Evolutionary conservation across 176 grass and related monocot species (phyloP).

Genomic region (Oryza punctata): DNA sequence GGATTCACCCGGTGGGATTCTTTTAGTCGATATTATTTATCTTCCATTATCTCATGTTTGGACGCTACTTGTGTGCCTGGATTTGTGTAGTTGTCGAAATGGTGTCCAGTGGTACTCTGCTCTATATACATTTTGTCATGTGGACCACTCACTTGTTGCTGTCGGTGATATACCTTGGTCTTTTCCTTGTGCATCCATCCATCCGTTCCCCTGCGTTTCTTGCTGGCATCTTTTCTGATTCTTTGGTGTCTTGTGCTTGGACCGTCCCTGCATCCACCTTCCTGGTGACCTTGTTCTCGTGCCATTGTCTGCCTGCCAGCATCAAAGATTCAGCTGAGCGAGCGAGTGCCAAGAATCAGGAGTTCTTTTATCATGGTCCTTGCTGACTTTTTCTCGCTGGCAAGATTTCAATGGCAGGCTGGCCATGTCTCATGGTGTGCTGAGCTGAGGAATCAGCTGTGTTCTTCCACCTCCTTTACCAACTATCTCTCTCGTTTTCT

Average conservation of each 20-base stretch:
- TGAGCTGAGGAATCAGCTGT: not conserved
- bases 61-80: not conserved
- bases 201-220: constrained; percentile 26
- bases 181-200: constrained; percentile 31
- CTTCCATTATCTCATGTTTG: not conserved
- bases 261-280: not conserved
- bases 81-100: constrained; percentile 19
- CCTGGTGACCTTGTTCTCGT: not conserved
- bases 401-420: constrained; percentile 11
- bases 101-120: constrained; percentile 11
- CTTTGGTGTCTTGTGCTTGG: constrained; percentile 17
- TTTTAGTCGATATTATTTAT: constrained; percentile 14
- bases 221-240: constrained; percentile 30
- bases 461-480: too few species aligned
- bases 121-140: constrained; percentile 17
- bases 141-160: constrained; percentile 18
- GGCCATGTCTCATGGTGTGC: not conserved
- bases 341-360: not conserved
- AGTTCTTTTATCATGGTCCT: not conserved
- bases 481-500: too few species aligned
- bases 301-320: not conserved
- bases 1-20: constrained; percentile 5
- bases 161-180: not conserved
- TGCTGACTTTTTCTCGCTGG: not conserved
- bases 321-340: not conserved